phyloP scores from a whole-genome alignment of 2,329 filamentous ascomycete genomes.

The Fusarium pseudonygamai region DNA sequence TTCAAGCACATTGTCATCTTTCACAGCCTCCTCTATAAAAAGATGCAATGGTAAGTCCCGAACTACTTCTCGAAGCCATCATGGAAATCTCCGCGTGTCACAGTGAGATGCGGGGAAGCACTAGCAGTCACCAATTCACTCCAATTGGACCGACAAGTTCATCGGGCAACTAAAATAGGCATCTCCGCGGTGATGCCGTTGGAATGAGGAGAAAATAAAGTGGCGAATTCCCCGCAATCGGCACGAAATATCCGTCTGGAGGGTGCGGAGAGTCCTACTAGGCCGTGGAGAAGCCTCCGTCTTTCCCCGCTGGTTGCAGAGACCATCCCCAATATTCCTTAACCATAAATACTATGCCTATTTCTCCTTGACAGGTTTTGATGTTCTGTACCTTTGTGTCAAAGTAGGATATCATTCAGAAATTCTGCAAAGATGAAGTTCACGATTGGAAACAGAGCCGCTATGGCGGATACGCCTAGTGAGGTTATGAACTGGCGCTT shows the following conservation, averaged over 20 bases:
- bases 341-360: background rate
- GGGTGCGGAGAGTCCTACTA: background rate
- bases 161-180: background rate
- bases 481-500: slow-evolving; percentile 22
- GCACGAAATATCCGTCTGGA: slow-evolving; percentile 7
- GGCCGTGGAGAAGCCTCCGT: background rate
- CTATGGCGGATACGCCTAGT: slow-evolving; percentile 19
- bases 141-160: background rate
- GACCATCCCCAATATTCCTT: background rate
- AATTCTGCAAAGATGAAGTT: slow-evolving; percentile 13
- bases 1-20: rapidly evolving
- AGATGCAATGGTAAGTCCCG: background rate
- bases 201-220: background rate
- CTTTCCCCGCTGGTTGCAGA: background rate
- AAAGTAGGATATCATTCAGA: background rate
- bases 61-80: background rate
- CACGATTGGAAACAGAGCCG: slow-evolving; percentile 15
- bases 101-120: background rate
- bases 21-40: background rate
- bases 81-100: background rate
- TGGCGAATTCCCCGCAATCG: slow-evolving; percentile 1
- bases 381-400: background rate
- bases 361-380: rapidly evolving
- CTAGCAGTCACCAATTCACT: background rate
- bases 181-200: background rate